Percentiles rank a stretch among this genome's conserved stretches.
Evolutionary conservation across 257 asterid species (phyloP).

Genomic region (Nicotiana knightiana): DNA sequence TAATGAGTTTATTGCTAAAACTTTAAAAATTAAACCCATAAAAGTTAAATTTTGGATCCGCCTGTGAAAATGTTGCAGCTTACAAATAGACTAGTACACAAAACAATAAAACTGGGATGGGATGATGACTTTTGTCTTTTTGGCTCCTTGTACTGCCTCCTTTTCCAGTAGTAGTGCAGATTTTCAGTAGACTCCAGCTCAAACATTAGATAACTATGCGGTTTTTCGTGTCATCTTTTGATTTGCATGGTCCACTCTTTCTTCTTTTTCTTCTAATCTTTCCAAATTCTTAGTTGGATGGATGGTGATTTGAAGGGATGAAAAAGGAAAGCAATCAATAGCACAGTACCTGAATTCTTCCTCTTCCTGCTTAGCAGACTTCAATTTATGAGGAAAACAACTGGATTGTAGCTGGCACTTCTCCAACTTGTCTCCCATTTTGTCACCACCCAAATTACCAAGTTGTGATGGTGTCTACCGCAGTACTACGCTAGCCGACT

Average conservation of each 20-base stretch:
- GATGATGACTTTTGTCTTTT: background rate
- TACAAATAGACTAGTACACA: no score
- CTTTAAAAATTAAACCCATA: no score
- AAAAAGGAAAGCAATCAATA: background rate
- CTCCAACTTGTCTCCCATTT: background rate
- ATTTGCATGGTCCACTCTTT: background rate
- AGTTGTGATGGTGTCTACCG: no score
- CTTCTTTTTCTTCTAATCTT: background rate
- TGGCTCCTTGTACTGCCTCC: background rate
- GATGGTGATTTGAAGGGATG: background rate
- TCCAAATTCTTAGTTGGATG: no score
- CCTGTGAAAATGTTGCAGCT: no score
- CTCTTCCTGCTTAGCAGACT: background rate
- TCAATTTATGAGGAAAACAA: constrained; percentile 17
- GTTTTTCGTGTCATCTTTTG: background rate
- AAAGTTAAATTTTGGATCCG: no score
- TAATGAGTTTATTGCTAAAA: no score
- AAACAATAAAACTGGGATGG: no score
- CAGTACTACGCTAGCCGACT: no score
- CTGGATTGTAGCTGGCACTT: constrained; percentile 38
- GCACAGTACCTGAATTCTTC: background rate
- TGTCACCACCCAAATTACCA: no score
- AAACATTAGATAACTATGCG: background rate
- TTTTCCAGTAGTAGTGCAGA: background rate
- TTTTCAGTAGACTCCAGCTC: background rate